Percentiles rank a stretch among this genome's conserved stretches.
Conservation (phyloP, 1,284 basidiomycete genomes). For the Fomes fomentarius region DNA sequence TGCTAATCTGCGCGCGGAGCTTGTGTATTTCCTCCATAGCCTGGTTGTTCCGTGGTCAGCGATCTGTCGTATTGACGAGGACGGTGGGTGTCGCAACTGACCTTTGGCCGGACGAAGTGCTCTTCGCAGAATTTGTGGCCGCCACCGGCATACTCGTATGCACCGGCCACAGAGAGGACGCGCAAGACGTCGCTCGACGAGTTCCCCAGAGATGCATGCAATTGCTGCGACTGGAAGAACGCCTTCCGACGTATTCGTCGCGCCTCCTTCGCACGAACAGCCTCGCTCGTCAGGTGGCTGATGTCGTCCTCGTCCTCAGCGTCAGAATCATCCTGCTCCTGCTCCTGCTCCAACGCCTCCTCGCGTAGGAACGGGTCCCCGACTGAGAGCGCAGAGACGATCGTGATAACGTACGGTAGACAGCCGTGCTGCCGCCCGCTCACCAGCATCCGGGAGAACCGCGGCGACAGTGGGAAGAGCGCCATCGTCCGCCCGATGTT, state of each 20-base stretch:
- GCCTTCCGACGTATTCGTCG: slow-evolving; percentile 66
- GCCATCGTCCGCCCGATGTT: slow-evolving; percentile 91
- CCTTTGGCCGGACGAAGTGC: slow-evolving; percentile 93
- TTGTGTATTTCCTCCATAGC: slow-evolving; percentile 99
- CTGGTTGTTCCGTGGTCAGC: no score
- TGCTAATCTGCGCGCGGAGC: slow-evolving; percentile 88
- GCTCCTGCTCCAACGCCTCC: slow-evolving; percentile 57
- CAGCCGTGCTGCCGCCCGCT: slow-evolving; percentile 92
- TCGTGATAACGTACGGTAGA: slow-evolving; percentile 88
- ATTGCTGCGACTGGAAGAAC: slow-evolving; percentile 84
- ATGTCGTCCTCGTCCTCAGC: slow-evolving; percentile 49
- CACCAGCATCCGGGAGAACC: slow-evolving; percentile 95
- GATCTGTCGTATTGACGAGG: not conserved
- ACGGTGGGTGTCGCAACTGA: slow-evolving; percentile 35
- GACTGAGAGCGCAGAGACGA: slow-evolving; percentile 92
- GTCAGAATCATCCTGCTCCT: slow-evolving; percentile 42
- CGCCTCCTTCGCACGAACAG: slow-evolving; percentile 68
- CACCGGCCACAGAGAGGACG: slow-evolving; percentile 90
- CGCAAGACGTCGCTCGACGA: slow-evolving; percentile 91
- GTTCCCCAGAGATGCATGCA: slow-evolving; percentile 81
- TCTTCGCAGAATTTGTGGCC: slow-evolving; percentile 82
- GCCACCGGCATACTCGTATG: slow-evolving; percentile 91
- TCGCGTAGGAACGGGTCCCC: slow-evolving; percentile 97
- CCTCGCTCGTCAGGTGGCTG: slow-evolving; percentile 59
- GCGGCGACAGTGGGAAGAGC: slow-evolving; percentile 90